Evolutionary conservation across 495 filamentous ascomycete species (phyloP).

Genomic region (Talaromyces nanjingensis): DNA sequence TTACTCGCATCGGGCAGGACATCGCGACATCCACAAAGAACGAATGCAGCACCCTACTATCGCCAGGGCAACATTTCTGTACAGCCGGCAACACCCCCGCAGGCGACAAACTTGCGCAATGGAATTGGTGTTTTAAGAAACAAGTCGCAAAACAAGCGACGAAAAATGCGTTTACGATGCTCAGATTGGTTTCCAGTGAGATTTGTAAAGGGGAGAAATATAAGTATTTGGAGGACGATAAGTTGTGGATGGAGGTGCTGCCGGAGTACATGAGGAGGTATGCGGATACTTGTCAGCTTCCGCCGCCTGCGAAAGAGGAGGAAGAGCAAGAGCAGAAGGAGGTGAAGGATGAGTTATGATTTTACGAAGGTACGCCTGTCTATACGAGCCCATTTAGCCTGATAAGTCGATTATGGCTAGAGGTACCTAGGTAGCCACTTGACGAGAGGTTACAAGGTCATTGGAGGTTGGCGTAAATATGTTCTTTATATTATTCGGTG

Average conservation of each 20-base stretch:
- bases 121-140: constrained; percentile 38
- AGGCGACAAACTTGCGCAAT: constrained; percentile 22
- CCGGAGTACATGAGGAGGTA: constrained; percentile 40
- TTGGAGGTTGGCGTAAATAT: background rate
- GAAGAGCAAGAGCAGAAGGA: background rate
- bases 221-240: constrained; percentile 26
- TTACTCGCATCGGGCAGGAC: constrained; percentile 29
- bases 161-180: constrained; percentile 24
- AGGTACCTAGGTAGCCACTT: no score
- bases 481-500: constrained; percentile 5
- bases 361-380: background rate
- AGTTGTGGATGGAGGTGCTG: constrained; percentile 34
- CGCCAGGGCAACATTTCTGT: constrained; percentile 32
- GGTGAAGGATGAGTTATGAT: constrained; percentile 21
- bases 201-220: constrained; percentile 28
- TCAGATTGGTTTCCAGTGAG: constrained; percentile 35
- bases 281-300: constrained; percentile 28
- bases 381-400: background rate
- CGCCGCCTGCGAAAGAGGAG: background rate
- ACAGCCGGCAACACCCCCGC: constrained; percentile 21
- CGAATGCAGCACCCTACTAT: constrained; percentile 25
- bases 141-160: constrained; percentile 31
- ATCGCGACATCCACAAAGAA: constrained; percentile 33
- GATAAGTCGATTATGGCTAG: no score
- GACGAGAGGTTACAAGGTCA: no score